Percentiles rank a stretch among this genome's conserved stretches.
phyloP scores from a whole-genome alignment of 2,329 filamentous ascomycete species.

The Hypoxylon sp. region DNA sequence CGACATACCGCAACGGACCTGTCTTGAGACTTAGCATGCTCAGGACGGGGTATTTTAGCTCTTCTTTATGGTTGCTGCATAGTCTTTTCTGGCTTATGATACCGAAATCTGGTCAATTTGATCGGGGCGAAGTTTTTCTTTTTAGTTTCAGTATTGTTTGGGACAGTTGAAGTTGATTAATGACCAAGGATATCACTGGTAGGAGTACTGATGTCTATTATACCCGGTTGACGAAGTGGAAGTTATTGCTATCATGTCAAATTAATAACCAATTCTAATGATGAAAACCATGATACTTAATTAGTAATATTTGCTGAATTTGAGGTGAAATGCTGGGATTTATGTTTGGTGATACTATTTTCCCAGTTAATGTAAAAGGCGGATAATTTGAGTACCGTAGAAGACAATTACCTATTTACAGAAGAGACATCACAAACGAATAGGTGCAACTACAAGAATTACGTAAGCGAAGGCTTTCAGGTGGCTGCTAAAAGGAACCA shows the following conservation, averaged over 20 bases:
- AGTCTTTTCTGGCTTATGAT: slow-evolving; percentile 25
- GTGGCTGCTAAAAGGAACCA: slow-evolving; percentile 36
- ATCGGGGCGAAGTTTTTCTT: slow-evolving; percentile 7
- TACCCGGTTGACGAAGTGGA: slow-evolving; percentile 37
- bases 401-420: too few species aligned
- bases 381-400: slow-evolving; percentile 1
- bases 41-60: background rate
- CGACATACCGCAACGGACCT: background rate
- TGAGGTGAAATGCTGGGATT: background rate
- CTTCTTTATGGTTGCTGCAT: slow-evolving; percentile 1
- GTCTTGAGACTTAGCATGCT: slow-evolving; percentile 1
- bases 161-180: slow-evolving; percentile 20
- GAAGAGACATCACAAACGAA: background rate
- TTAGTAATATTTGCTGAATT: background rate
- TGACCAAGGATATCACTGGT: slow-evolving; percentile 24
- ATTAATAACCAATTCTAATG: slow-evolving; percentile 31
- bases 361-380: background rate
- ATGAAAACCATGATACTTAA: slow-evolving; percentile 16
- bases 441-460: slow-evolving; percentile 14
- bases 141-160: slow-evolving; percentile 18
- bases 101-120: slow-evolving; percentile 10
- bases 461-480: slow-evolving; percentile 28
- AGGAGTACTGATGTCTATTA: slow-evolving; percentile 36
- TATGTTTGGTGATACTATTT: background rate
- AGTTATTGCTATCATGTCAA: slow-evolving; percentile 19